Evolutionary conservation across 495 filamentous ascomycete genomes (phyloP).

Genomic region (Cercophora samala): DNA sequence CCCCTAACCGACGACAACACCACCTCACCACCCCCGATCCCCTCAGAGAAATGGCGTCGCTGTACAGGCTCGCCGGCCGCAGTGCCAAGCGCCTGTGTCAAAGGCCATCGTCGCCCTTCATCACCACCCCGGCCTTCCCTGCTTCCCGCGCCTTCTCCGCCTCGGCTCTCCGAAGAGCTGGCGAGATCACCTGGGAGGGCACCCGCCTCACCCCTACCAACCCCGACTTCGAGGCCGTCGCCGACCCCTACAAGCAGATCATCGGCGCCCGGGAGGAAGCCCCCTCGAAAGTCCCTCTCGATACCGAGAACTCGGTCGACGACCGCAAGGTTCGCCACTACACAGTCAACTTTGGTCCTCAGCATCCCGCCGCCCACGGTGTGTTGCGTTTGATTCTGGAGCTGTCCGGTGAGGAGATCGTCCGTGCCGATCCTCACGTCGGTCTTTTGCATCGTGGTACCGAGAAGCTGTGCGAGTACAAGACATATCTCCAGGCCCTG

Average conservation of each 20-base stretch:
- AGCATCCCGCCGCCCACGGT: conserved; percentile 98
- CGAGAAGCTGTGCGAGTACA: conserved; percentile 99
- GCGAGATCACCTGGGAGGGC: conserved; percentile 55
- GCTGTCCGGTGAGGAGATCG: conserved; percentile 95
- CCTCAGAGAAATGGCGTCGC: conserved; percentile 42
- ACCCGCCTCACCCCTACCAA: conserved; percentile 67
- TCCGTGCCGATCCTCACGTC: conserved; percentile 95
- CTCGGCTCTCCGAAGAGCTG: conserved; percentile 60
- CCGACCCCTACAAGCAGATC: conserved; percentile 37
- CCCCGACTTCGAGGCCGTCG: conserved; percentile 56
- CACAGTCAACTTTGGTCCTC: conserved; percentile 99
- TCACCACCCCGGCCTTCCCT: conserved; percentile 17
- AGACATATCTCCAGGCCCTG: conserved; percentile 96
- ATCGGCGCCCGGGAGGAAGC: background rate
- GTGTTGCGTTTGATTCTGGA: conserved; percentile 97
- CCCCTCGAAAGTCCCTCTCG: conserved; percentile 35
- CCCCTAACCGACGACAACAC: conserved; percentile 6
- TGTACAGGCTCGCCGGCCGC: conserved; percentile 54
- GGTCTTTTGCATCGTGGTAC: conserved; percentile 95
- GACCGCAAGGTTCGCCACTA: conserved; percentile 95
- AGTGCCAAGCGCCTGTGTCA: conserved; percentile 53
- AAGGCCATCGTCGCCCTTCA: conserved; percentile 15
- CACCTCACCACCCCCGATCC: conserved; percentile 2
- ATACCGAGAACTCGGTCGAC: conserved; percentile 43
- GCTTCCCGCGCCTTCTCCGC: conserved; percentile 63